Base-by-base conservation (phyloP, 208 protist genomes). In the Leishmania lainsoni region DNA sequence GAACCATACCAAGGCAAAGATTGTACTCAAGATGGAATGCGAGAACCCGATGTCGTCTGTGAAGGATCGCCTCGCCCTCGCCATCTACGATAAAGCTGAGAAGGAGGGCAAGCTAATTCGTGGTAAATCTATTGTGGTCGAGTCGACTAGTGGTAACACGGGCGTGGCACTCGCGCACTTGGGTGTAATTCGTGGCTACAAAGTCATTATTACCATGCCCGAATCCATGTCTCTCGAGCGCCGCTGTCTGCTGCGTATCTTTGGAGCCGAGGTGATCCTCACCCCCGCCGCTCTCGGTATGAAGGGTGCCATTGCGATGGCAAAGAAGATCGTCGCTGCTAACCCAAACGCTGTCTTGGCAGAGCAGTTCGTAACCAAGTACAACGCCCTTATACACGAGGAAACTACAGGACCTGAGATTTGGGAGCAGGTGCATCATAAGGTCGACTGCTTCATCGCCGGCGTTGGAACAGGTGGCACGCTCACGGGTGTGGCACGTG, bases 371-470 rank as follows among this genome's bases (percentile, higher is more conserved):
- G 76, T 29, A 66, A 98, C 93, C 63, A 90, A 90, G 76, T 94
- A 92, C 85, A 98, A 98, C 81, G 86, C 93, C 70, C 59, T 90
- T 54, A 91, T 97, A 48, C 96, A 98, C 85, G 89, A 97, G 79
- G 89, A 97, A 79, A 97, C 94, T 39, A 98, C 97, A 22, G 97
- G 94, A 29, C 93, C 95, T 39, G 95, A 98, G 79, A 96, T 98
- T 77, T 96, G 90, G 92, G 78, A 84, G 26, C 90, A 95, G 83
- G 91, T 83, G n/a, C 81, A 94, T 61, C 93, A 94, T 59, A 75
- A 91, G 51, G 89, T 98, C 42, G 95, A 97, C 85, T 89, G 81
- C 81, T 97, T 95, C 83, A 80, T 98, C 42, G 91, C 91, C 70
- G 95, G 94, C 75, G 94, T 98, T 45, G 96, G 96, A 69, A 98